phyloP scores from a whole-genome alignment of 768 basidiomycete species.

The Tephrocybe sp. region DNA sequence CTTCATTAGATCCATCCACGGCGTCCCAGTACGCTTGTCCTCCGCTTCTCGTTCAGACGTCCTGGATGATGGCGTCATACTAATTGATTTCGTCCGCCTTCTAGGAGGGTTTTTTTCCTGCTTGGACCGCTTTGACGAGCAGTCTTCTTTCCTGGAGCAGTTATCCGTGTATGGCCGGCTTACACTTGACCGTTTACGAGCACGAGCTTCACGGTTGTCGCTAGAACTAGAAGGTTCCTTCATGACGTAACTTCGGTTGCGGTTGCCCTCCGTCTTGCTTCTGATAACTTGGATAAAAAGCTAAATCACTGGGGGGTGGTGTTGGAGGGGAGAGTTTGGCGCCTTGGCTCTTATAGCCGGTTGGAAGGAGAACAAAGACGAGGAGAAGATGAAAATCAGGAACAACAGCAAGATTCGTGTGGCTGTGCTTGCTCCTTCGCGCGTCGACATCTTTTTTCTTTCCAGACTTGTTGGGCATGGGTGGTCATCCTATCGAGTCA shows the following conservation, averaged over 20 bases:
- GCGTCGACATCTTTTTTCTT: too few species aligned
- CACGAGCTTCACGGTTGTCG: slow-evolving; percentile 12
- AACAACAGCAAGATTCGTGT: too few species aligned
- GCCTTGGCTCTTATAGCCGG: too few species aligned
- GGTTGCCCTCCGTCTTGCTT: too few species aligned
- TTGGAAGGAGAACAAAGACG: neutral
- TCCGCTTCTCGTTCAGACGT: neutral
- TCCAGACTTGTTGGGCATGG: too few species aligned
- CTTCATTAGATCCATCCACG: slow-evolving; percentile 19
- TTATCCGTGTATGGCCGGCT: slow-evolving; percentile 1
- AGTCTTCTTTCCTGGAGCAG: neutral
- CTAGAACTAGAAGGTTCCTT: slow-evolving; percentile 14
- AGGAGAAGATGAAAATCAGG: neutral
- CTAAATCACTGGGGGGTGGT: too few species aligned
- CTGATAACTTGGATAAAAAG: too few species aligned
- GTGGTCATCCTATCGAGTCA: too few species aligned
- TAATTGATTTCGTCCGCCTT: neutral
- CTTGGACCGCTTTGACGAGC: neutral
- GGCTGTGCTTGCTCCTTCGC: too few species aligned
- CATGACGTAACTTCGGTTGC: slow-evolving; percentile 9
- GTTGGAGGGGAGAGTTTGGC: too few species aligned
- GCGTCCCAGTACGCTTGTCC: slow-evolving; percentile 10
- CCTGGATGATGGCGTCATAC: neutral
- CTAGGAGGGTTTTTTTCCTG: neutral
- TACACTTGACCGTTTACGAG: slow-evolving; percentile 5